Evolutionary conservation across 306 rosid species (phyloP).

Genomic region (Rosa lucieae): DNA sequence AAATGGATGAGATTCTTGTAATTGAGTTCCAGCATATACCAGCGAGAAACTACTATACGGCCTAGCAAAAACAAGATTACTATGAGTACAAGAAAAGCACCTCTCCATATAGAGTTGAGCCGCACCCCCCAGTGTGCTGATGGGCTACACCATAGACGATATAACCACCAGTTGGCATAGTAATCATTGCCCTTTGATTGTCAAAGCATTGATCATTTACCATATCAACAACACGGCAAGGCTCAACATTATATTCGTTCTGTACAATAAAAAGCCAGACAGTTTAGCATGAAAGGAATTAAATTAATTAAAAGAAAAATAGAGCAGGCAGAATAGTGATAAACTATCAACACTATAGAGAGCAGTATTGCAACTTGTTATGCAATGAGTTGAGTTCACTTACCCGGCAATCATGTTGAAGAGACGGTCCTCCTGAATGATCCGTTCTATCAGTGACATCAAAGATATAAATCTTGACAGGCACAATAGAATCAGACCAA

Average conservation of each 20-base stretch:
- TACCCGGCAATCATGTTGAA: constrained; percentile 51
- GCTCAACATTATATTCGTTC: constrained; percentile 58
- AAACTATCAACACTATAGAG: background rate
- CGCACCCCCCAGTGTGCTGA: constrained; percentile 68
- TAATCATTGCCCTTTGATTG: constrained; percentile 35
- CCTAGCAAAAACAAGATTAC: background rate
- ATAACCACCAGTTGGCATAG: constrained; percentile 52
- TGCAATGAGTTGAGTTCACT: constrained; percentile 6
- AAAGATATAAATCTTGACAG: constrained; percentile 59
- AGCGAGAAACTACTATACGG: background rate
- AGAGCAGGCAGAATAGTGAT: background rate
- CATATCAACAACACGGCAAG: constrained; percentile 37
- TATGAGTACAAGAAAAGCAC: constrained; percentile 26
- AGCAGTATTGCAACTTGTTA: background rate
- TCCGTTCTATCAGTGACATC: constrained; percentile 62
- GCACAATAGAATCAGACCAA: constrained; percentile 59
- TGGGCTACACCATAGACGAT: constrained; percentile 74
- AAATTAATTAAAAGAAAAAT: background rate
- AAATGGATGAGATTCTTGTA: background rate
- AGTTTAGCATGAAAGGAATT: background rate
- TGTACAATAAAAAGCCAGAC: constrained; percentile 24
- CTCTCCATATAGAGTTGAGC: constrained; percentile 65
- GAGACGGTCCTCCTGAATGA: constrained; percentile 15
- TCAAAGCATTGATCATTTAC: constrained; percentile 30
- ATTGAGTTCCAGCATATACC: background rate